Evolutionary conservation across 2,329 filamentous ascomycete species (phyloP).

Genomic region (Curvularia sp.): DNA sequence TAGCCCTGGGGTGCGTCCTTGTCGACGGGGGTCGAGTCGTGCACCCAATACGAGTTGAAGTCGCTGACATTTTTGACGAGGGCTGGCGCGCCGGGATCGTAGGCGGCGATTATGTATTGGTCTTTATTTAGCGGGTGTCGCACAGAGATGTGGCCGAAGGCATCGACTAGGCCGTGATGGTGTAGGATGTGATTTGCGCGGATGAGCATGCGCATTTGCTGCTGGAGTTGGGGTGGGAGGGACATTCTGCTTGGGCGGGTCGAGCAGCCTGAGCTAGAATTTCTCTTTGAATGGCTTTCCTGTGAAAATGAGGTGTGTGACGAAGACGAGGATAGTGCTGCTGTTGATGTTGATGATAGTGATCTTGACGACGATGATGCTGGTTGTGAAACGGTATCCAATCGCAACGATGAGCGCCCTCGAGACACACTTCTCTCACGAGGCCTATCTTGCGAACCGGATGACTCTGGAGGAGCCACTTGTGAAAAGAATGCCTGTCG

Average conservation of each 20-base stretch:
- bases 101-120: conserved; percentile 59
- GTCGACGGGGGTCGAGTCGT: conserved; percentile 53
- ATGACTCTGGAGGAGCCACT: neutral
- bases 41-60: conserved; percentile 57
- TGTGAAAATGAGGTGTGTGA: neutral
- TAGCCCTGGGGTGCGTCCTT: conserved; percentile 48
- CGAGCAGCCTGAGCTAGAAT: neutral
- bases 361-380: neutral
- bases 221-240: conserved; percentile 23
- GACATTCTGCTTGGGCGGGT: conserved; percentile 5
- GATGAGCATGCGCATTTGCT: conserved; percentile 32
- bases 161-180: conserved; percentile 59
- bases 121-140: conserved; percentile 55
- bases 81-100: conserved; percentile 55
- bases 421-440: neutral
- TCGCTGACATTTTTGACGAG: conserved; percentile 54
- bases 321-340: neutral
- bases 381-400: neutral
- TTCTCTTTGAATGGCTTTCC: neutral
- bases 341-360: neutral
- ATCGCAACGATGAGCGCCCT: neutral
- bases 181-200: conserved; percentile 59
- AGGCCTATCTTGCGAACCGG: neutral
- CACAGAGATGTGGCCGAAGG: conserved; percentile 62
- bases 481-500: too few relatives aligned